Percentiles rank a stretch among this genome's conserved stretches.
These are phyloP conservation scores for Penicillium digitatum DNA, from an alignment of 2,329 filamentous ascomycete genomes.

Conservation along the genomic window DNA sequence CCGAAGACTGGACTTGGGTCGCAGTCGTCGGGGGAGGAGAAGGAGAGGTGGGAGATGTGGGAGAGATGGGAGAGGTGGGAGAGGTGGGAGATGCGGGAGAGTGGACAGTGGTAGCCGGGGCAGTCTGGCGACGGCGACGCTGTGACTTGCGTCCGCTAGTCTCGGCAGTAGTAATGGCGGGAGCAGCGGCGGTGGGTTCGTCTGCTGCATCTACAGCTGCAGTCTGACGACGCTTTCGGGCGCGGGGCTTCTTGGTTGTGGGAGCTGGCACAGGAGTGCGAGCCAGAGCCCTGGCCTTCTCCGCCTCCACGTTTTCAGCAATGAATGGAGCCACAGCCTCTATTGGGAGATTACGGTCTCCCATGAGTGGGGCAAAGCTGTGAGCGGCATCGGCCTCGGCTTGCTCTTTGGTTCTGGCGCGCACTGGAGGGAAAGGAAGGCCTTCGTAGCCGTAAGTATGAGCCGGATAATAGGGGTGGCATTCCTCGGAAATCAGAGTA, in stretches of 20 bases:
- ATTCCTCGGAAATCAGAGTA: constrained; percentile 4
- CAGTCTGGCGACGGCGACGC: constrained; percentile 5
- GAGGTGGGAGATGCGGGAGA: not conserved
- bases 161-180: not conserved
- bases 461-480: constrained; percentile 13
- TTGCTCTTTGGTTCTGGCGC: constrained; percentile 12
- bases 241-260: constrained; percentile 6
- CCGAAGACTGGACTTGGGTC: not conserved
- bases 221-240: constrained; percentile 11
- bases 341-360: constrained; percentile 19
- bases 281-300: constrained; percentile 5
- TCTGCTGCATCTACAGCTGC: not conserved
- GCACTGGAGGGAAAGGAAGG: constrained; percentile 19
- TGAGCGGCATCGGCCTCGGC: constrained; percentile 7
- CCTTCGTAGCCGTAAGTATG: constrained; percentile 15
- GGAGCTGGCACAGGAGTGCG: not conserved
- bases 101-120: constrained; percentile 2
- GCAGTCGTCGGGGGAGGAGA: not conserved
- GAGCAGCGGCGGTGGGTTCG: not conserved
- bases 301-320: constrained; percentile 13
- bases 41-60: not conserved
- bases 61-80: not conserved
- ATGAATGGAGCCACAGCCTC: constrained; percentile 1
- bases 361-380: constrained; percentile 21
- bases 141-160: constrained; percentile 3